phyloP scores from a whole-genome alignment of 345 rosid species.

The Carallia pectinifolia region DNA sequence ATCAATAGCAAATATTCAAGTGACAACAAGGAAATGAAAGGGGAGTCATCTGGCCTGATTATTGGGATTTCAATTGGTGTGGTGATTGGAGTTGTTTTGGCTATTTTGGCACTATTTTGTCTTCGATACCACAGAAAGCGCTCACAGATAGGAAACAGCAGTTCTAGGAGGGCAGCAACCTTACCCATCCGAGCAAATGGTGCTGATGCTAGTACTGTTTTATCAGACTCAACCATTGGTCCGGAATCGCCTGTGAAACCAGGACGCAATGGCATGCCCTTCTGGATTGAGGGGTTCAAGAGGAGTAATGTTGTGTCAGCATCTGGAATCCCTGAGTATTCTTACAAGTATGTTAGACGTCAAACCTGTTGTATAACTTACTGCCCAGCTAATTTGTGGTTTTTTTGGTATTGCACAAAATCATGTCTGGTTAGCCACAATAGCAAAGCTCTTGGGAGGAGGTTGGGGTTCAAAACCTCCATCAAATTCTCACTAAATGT shows the following conservation, averaged over 20 bases:
- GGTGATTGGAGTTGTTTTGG: slow-evolving; percentile 86
- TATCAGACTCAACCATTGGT: slow-evolving; percentile 81
- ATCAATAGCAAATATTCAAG: slow-evolving; percentile 28
- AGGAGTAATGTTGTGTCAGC: slow-evolving; percentile 54
- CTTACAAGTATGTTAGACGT: slow-evolving; percentile 66
- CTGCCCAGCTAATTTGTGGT: neutral
- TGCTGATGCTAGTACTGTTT: slow-evolving; percentile 56
- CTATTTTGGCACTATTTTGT: slow-evolving; percentile 57
- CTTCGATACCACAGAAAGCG: slow-evolving; percentile 66
- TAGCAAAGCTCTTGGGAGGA: no score
- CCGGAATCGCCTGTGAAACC: slow-evolving; percentile 88
- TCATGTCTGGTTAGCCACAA: no score
- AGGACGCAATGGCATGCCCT: slow-evolving; percentile 54
- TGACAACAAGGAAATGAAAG: slow-evolving; percentile 55
- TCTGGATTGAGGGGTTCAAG: slow-evolving; percentile 81
- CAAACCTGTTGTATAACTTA: neutral
- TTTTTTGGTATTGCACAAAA: neutral
- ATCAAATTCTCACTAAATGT: no score
- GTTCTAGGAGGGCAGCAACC: slow-evolving; percentile 72
- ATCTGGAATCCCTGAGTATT: slow-evolving; percentile 93
- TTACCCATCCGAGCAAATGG: slow-evolving; percentile 84
- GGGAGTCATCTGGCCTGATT: slow-evolving; percentile 76
- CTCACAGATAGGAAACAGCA: slow-evolving; percentile 86
- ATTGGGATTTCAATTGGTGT: slow-evolving; percentile 87
- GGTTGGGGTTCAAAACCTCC: no score